Evolutionary conservation across 2,329 filamentous ascomycete species (phyloP).

Genomic region (Piedraia hortae): DNA sequence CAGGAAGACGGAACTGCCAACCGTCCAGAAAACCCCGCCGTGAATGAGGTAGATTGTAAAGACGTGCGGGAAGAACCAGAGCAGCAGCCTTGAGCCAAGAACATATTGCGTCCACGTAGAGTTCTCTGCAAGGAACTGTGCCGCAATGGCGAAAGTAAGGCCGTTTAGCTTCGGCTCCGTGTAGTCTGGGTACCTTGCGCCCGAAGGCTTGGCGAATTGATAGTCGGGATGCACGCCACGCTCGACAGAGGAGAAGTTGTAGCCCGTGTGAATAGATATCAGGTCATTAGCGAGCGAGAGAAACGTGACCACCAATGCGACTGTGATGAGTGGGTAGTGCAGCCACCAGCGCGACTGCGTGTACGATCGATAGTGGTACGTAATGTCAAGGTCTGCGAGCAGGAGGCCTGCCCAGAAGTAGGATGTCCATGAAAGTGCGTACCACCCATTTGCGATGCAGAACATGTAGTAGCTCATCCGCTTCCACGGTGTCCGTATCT

Average conservation of each 20-base stretch:
- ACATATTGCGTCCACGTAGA: constrained; percentile 15
- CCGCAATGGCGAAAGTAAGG: constrained; percentile 13
- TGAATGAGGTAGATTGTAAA: constrained; percentile 24
- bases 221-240: constrained; percentile 18
- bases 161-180: constrained; percentile 19
- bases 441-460: constrained; percentile 20
- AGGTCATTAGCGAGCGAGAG: constrained; percentile 15
- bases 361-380: constrained; percentile 18
- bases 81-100: constrained; percentile 15
- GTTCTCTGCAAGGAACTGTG: constrained; percentile 13
- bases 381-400: constrained; percentile 20
- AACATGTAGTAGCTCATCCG: constrained; percentile 19
- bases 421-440: constrained; percentile 19
- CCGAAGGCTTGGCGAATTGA: constrained; percentile 11
- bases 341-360: constrained; percentile 12
- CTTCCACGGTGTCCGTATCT: constrained; percentile 21
- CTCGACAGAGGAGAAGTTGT: constrained; percentile 11
- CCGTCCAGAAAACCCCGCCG: constrained; percentile 20
- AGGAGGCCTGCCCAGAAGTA: constrained; percentile 20
- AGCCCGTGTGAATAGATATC: constrained; percentile 13
- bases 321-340: constrained; percentile 14
- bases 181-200: constrained; percentile 17
- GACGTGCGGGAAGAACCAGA: constrained; percentile 21
- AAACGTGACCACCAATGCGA: constrained; percentile 12
- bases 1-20: constrained; percentile 15